A percentile compares a stretch with the other conserved stretches of the same genome.
Evolutionary conservation across 768 basidiomycete species (phyloP).

Genomic region (Scleroderma bovista): DNA sequence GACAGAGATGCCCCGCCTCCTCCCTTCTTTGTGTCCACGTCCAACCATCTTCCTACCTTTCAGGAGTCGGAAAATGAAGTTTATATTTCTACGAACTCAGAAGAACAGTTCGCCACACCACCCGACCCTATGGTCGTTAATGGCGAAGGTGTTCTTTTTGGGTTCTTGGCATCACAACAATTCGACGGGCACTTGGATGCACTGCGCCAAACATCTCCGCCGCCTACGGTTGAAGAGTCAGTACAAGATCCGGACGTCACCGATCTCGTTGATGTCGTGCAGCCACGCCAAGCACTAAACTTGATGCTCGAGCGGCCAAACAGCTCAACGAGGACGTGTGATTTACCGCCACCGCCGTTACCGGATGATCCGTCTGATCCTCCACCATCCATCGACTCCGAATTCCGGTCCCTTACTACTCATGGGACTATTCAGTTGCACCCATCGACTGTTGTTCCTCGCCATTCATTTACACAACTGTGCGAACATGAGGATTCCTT

Average conservation of each 20-base stretch:
- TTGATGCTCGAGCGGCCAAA: slow-evolving; percentile 52
- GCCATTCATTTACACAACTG: slow-evolving; percentile 26
- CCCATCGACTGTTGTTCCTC: slow-evolving; percentile 26
- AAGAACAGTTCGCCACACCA: slow-evolving; percentile 34
- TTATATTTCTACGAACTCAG: slow-evolving; percentile 45
- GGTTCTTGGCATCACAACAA: slow-evolving; percentile 64
- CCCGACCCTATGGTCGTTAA: slow-evolving; percentile 36
- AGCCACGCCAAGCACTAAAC: slow-evolving; percentile 54
- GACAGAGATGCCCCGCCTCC: slow-evolving; percentile 80
- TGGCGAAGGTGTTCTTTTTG: slow-evolving; percentile 77
- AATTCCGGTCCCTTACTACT: slow-evolving; percentile 42
- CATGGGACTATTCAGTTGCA: slow-evolving; percentile 13
- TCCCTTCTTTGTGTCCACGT: slow-evolving; percentile 52
- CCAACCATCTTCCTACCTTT: slow-evolving; percentile 62
- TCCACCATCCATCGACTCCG: slow-evolving; percentile 83
- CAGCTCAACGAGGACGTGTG: slow-evolving; percentile 28
- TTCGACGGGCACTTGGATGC: slow-evolving; percentile 80
- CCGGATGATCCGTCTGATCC: slow-evolving; percentile 87
- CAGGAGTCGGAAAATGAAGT: slow-evolving; percentile 77
- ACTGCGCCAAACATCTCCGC: slow-evolving; percentile 57
- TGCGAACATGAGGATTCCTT: slow-evolving; percentile 28
- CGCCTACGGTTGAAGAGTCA: slow-evolving; percentile 73
- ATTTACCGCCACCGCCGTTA: slow-evolving; percentile 66
- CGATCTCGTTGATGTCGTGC: slow-evolving; percentile 52
- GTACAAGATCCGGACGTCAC: slow-evolving; percentile 67